Percentiles rank a stretch among this genome's conserved stretches.
phyloP scores from a whole-genome alignment of 2,329 filamentous ascomycete genomes.

The Huntiella omanensis region DNA sequence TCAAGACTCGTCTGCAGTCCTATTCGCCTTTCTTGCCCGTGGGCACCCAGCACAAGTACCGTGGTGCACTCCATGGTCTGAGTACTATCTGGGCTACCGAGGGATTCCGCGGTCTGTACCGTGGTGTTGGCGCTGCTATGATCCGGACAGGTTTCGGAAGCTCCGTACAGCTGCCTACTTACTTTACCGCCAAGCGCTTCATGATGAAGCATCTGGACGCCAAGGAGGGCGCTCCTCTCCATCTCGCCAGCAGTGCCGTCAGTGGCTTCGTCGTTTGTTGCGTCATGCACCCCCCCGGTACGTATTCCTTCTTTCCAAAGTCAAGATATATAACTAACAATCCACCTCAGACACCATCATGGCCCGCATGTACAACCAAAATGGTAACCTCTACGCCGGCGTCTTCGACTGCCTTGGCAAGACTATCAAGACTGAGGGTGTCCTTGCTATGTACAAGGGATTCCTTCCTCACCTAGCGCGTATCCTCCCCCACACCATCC shows the following conservation, averaged over 20 bases:
- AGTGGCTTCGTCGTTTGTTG: slow-evolving; percentile 95
- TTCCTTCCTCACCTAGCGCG: slow-evolving; percentile 87
- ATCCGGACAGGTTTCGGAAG: slow-evolving; percentile 89
- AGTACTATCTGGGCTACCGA: slow-evolving; percentile 59
- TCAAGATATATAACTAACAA: background rate
- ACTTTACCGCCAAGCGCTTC: slow-evolving; percentile 89
- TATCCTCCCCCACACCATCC: slow-evolving; percentile 86
- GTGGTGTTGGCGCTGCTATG: slow-evolving; percentile 85
- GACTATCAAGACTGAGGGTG: slow-evolving; percentile 76
- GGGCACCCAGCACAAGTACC: slow-evolving; percentile 90
- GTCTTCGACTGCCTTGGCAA: slow-evolving; percentile 84
- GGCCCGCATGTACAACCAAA: slow-evolving; percentile 98
- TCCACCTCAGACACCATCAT: slow-evolving; percentile 63
- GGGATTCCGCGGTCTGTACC: slow-evolving; percentile 65
- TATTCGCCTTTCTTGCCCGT: slow-evolving; percentile 85
- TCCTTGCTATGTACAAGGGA: slow-evolving; percentile 92
- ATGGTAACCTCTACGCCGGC: slow-evolving; percentile 85
- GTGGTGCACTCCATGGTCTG: slow-evolving; percentile 68
- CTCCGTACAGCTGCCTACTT: slow-evolving; percentile 89
- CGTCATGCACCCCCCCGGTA: slow-evolving; percentile 92
- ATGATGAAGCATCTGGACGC: slow-evolving; percentile 68
- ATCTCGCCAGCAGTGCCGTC: slow-evolving; percentile 70
- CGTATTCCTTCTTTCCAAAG: slow-evolving; percentile 16
- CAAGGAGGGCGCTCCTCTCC: slow-evolving; percentile 76
- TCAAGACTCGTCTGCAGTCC: slow-evolving; percentile 91